These are phyloP conservation scores for Paraphoma sp. DNA, from an alignment of 2,329 filamentous ascomycete genomes.

Conservation along the genomic window DNA sequence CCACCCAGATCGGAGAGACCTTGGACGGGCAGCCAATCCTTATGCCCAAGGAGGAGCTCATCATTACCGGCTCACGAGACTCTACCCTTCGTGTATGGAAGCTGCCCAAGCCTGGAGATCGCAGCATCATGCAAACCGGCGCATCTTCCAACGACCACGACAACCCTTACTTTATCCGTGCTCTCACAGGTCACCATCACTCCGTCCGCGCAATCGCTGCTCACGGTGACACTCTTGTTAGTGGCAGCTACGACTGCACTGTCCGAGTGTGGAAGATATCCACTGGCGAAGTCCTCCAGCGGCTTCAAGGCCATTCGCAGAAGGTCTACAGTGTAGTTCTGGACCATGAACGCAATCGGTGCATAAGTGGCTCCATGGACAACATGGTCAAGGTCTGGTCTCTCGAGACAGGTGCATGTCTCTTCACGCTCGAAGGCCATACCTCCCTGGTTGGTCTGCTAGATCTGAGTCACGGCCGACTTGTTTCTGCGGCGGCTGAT, in stretches of 20 bases:
- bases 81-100: constrained; percentile 95
- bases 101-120: constrained; percentile 80
- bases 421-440: constrained; percentile 93
- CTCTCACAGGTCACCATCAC: constrained; percentile 84
- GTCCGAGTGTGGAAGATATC: constrained; percentile 98
- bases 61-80: constrained; percentile 96
- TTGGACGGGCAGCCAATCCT: constrained; percentile 77
- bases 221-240: constrained; percentile 93
- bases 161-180: constrained; percentile 93
- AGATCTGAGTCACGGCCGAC: constrained; percentile 84
- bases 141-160: constrained; percentile 76
- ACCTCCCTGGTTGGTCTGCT: constrained; percentile 89
- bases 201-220: constrained; percentile 96
- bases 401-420: constrained; percentile 79
- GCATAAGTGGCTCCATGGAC: constrained; percentile 98
- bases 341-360: constrained; percentile 88
- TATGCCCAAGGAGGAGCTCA: constrained; percentile 92
- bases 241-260: constrained; percentile 93
- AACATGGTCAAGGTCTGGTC: constrained; percentile 98
- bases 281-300: constrained; percentile 85
- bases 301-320: constrained; percentile 83
- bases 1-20: constrained; percentile 75
- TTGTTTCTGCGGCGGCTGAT: constrained; percentile 94
- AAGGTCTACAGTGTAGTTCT: constrained; percentile 98
- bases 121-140: constrained; percentile 78